Conservation (phyloP, 2,329 filamentous ascomycete genomes). For the Botryotinia convoluta region DNA sequence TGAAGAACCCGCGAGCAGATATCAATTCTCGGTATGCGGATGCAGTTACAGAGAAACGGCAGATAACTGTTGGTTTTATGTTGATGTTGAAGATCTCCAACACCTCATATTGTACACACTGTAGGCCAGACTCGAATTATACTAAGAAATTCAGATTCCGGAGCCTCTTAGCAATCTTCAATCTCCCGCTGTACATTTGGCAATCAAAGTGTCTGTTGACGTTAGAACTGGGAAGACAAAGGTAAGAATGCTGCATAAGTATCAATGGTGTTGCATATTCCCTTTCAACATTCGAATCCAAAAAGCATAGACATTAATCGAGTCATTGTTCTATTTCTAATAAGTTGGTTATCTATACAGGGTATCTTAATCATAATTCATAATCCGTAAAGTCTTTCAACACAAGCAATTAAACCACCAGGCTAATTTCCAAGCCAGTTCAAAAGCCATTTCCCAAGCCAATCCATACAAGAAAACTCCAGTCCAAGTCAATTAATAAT, state of each 20-base stretch:
- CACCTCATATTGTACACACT: neutral
- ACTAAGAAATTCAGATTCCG: neutral
- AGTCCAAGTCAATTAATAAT: neutral
- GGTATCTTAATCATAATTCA: constrained; percentile 7
- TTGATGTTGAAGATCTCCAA: neutral
- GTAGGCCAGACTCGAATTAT: neutral
- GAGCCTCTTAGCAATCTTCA: neutral
- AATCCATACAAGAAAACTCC: neutral
- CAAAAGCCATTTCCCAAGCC: neutral
- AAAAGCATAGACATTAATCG: neutral
- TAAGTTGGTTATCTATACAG: constrained; percentile 13
- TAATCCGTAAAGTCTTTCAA: neutral
- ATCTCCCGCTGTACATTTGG: neutral
- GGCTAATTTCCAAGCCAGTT: neutral
- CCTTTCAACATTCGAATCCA: neutral
- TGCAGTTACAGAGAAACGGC: no score
- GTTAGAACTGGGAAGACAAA: neutral
- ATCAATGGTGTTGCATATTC: neutral
- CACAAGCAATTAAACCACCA: neutral
- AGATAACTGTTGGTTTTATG: no score
- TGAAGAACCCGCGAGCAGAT: no score
- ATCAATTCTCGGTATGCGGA: no score
- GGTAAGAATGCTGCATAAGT: neutral
- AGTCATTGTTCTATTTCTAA: neutral
- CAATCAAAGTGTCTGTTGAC: neutral